Evolutionary conservation across 345 rosid genomes (phyloP), one percentile per base, ranked within the genome.

Genomic region (Passiflora organensis): DNA sequence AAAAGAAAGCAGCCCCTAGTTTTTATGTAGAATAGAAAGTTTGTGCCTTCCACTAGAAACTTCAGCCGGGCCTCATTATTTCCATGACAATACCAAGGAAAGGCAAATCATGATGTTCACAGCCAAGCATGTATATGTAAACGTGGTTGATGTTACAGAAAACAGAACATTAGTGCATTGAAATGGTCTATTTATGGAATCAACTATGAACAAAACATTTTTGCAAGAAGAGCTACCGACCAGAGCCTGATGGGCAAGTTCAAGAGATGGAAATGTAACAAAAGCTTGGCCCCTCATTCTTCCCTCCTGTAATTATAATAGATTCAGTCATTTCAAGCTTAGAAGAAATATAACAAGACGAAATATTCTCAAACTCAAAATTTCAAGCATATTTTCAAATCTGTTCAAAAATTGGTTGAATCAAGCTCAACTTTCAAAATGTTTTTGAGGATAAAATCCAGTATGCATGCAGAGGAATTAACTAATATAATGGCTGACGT

Each of bases 271-370:
- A 73, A 93, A 93, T 38, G 96, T 89, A 67, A 93, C 81, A 66
- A 89, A 93, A 38, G 99, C 99, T 76, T 86, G 99, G 59, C 93
- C 96, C 72, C 94, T 82, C 96, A 91, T 89, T 68, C 96, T 79
- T 64, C 96, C 95, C 74, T 89, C 99, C 99, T 91, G 81, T 37
- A 75, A 63, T 59, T 16, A 2, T 45, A 63, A 36, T 37, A 17
- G 15, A 6, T 19, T 37, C n/a, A n/a, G n/a, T n/a, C 45, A 32
- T 43, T 53, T 53, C 14, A 64, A 10, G 16, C 6, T 66, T 25
- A 45, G 37, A 53, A 48, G 17, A 13, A 28, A 43, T 51, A 55
- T 16, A 49, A 41, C 4, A 15, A 41, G 13, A 41, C 4, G n/a
- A 39, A 41, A 41, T 11, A 12, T 41, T 15, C 13, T 41, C 13